phyloP scores from a whole-genome alignment of 495 filamentous ascomycete genomes.

The Ramalina peruviana region DNA sequence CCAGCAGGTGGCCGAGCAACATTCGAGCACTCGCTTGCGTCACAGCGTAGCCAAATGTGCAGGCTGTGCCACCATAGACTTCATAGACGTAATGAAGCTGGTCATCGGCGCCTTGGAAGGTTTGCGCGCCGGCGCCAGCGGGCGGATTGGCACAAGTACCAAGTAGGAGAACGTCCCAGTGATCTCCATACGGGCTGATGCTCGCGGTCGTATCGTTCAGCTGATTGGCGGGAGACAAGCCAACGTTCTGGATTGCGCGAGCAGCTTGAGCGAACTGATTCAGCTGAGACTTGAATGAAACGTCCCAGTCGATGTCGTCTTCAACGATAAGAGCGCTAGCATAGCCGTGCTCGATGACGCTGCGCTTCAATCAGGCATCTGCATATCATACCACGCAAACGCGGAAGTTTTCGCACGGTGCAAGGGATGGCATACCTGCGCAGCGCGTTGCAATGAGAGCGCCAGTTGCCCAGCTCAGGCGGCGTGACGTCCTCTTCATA shows the following conservation, averaged over 20 bases:
- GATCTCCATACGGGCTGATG: constrained; percentile 24
- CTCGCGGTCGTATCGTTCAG: not conserved
- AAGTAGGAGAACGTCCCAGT: constrained; percentile 38
- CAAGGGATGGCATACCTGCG: too few species aligned
- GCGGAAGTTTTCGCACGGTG: too few species aligned
- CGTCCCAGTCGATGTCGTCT: constrained; percentile 38
- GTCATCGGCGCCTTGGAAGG: not conserved
- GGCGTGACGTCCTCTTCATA: too few species aligned
- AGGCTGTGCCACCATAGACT: not conserved
- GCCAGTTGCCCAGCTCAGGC: too few species aligned
- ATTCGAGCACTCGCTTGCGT: not conserved
- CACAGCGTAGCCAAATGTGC: constrained; percentile 3
- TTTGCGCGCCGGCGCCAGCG: not conserved
- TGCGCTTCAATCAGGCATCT: too few species aligned
- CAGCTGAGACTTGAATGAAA: constrained; percentile 30
- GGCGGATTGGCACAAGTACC: constrained; percentile 26
- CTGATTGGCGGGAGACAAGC: not conserved
- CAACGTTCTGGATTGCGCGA: not conserved
- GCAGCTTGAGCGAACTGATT: constrained; percentile 22
- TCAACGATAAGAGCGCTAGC: constrained; percentile 33
- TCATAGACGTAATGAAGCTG: not conserved
- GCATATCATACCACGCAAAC: too few species aligned
- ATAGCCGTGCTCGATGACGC: constrained; percentile 19
- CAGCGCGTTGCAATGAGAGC: too few species aligned
- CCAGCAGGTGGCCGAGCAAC: not conserved